Conservation (phyloP, 129 eudicot species). For the Mikania micrantha region DNA sequence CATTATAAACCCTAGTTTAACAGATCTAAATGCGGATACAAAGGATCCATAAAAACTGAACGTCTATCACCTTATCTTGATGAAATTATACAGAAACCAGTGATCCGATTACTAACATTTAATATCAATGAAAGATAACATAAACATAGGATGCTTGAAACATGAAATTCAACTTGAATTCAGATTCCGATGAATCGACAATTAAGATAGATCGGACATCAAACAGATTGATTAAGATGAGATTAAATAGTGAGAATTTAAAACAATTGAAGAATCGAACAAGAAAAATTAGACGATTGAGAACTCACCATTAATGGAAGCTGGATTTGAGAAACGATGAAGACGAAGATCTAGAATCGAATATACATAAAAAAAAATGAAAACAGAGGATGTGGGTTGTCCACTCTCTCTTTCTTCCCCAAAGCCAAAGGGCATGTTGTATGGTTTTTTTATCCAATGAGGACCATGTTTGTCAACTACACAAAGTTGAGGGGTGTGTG, state of each 20-base stretch:
- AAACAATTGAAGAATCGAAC: slow-evolving; percentile 2
- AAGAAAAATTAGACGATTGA: not conserved
- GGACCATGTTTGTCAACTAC: slow-evolving; percentile 2
- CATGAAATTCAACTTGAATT: slow-evolving; percentile 30
- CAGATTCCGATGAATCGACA: slow-evolving; percentile 30
- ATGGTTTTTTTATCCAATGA: not conserved
- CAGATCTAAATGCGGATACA: slow-evolving; percentile 40
- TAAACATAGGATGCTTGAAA: slow-evolving; percentile 41
- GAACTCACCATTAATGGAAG: slow-evolving; percentile 46
- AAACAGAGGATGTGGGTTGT: slow-evolving; percentile 60
- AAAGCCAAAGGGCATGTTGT: slow-evolving; percentile 19
- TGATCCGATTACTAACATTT: slow-evolving; percentile 39
- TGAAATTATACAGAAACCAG: slow-evolving; percentile 14
- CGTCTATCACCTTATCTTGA: slow-evolving; percentile 23
- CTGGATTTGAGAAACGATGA: slow-evolving; percentile 29
- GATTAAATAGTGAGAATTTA: not conserved
- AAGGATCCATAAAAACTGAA: slow-evolving; percentile 20
- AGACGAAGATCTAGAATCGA: slow-evolving; percentile 56
- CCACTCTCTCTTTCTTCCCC: slow-evolving; percentile 34
- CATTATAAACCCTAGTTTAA: slow-evolving; percentile 19
- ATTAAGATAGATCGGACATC: slow-evolving; percentile 32
- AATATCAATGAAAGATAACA: not conserved
- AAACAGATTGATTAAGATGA: slow-evolving; percentile 20
- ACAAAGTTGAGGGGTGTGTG: slow-evolving; percentile 17
- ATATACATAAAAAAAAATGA: slow-evolving; percentile 29